These are phyloP conservation scores for Cercospora brassicicola DNA, from an alignment of 2,329 filamentous ascomycete genomes.

Conservation along the genomic window DNA sequence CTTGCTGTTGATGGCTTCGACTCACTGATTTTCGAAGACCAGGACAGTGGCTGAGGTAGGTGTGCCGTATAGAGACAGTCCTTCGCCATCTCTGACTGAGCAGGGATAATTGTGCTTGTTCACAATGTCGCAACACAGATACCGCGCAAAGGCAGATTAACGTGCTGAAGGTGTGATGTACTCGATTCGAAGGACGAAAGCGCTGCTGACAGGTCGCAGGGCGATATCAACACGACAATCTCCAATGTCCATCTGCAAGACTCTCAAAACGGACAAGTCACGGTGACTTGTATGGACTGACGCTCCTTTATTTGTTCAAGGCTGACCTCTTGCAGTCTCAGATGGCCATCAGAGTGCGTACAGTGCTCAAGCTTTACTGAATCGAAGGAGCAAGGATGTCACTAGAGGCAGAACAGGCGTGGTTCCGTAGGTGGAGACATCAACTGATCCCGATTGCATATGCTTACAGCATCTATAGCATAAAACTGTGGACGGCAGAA, in stretches of 20 bases:
- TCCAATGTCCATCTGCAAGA: conserved; percentile 14
- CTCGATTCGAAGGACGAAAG: neutral
- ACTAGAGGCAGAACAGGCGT: conserved; percentile 26
- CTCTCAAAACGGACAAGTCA: conserved; percentile 8
- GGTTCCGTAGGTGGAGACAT: conserved; percentile 6
- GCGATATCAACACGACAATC: conserved; percentile 20
- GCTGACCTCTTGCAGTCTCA: conserved; percentile 16
- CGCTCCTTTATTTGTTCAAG: neutral
- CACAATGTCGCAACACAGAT: conserved; percentile 33
- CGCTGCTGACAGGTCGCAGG: conserved; percentile 2
- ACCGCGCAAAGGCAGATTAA: conserved; percentile 38
- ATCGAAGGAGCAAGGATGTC: conserved; percentile 16
- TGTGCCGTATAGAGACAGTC: neutral
- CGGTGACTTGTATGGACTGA: conserved; percentile 25
- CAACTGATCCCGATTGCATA: neutral
- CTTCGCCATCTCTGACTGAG: conserved; percentile 3
- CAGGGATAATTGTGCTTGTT: conserved; percentile 35
- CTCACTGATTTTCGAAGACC: conserved; percentile 13
- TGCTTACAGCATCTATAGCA: conserved; percentile 2
- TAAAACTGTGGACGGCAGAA: conserved; percentile 29
- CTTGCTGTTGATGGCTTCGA: neutral
- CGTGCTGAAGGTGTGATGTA: conserved; percentile 31
- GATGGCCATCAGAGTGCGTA: conserved; percentile 30
- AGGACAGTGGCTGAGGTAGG: conserved; percentile 27
- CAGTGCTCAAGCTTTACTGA: conserved; percentile 13